Evolutionary conservation across 2,329 filamentous ascomycete species (phyloP).

Genomic region (Grosmannia penicillata): DNA sequence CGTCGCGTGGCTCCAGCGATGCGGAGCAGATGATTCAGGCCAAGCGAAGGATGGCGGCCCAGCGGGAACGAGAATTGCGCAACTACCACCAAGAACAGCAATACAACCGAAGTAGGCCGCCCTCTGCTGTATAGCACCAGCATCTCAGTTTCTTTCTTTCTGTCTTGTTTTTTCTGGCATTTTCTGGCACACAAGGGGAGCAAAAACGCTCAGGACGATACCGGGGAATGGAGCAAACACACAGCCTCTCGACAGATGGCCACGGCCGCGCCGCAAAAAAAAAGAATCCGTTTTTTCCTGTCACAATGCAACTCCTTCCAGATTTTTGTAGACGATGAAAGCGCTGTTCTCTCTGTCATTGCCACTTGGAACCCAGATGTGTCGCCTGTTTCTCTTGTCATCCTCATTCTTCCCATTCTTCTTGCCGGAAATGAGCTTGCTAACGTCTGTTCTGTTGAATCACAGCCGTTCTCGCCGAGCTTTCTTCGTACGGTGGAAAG

Average conservation of each 20-base stretch:
- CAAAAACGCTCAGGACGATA: conserved; percentile 4
- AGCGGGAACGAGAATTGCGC: conserved; percentile 95
- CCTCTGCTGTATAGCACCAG: conserved; percentile 58
- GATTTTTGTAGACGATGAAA: conserved; percentile 7
- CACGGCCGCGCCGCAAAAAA: conserved; percentile 1
- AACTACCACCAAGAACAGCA: conserved; percentile 99
- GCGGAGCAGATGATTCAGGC: conserved; percentile 98
- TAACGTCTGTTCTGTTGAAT: conserved; percentile 20
- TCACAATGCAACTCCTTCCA: conserved; percentile 8
- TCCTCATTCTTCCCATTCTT: neutral
- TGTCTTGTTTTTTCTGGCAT: neutral
- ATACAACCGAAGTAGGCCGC: conserved; percentile 97
- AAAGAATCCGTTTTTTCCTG: conserved; percentile 6
- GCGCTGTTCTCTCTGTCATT: conserved; percentile 2
- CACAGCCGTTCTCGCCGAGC: conserved; percentile 34
- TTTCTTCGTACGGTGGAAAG: conserved; percentile 41
- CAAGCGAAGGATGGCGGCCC: conserved; percentile 97
- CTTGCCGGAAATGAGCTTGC: conserved; percentile 9
- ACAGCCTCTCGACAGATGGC: conserved; percentile 12
- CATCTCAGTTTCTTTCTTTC: conserved; percentile 12
- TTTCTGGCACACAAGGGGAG: conserved; percentile 3
- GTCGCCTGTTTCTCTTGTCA: conserved; percentile 1
- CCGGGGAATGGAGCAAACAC: conserved; percentile 1
- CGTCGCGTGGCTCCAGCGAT: conserved; percentile 69
- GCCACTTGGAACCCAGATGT: conserved; percentile 1